A percentile compares a stretch with the other conserved stretches of the same genome.
These are phyloP conservation scores for Phialemonium atrogriseum DNA, from an alignment of 2,329 filamentous ascomycete species.

Conservation along the genomic window DNA sequence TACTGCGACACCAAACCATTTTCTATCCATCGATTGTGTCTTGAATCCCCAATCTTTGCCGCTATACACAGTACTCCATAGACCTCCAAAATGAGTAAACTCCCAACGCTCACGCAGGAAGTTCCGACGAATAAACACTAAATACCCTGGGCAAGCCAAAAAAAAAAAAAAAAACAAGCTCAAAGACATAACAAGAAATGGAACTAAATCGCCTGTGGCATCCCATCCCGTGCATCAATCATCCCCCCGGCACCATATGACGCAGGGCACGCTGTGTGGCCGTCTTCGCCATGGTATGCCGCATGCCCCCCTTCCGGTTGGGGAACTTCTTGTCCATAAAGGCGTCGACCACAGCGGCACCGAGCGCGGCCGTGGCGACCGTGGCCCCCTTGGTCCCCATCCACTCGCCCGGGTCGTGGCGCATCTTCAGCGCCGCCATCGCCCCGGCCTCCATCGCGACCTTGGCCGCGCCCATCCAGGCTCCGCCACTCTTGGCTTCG, in stretches of 20 bases:
- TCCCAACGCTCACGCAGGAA: too few relatives aligned
- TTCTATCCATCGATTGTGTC: too few relatives aligned
- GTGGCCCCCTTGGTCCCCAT: constrained; percentile 15
- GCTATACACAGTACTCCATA: too few relatives aligned
- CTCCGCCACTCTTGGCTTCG: not conserved
- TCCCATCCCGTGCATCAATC: too few relatives aligned
- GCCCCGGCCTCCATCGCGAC: constrained; percentile 15
- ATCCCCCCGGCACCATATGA: constrained; percentile 10
- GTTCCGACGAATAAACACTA: too few relatives aligned
- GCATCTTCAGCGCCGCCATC: constrained; percentile 14
- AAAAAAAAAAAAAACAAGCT: too few relatives aligned
- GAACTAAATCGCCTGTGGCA: too few relatives aligned
- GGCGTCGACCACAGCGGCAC: constrained; percentile 14
- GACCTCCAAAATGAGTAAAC: too few relatives aligned
- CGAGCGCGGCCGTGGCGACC: constrained; percentile 12
- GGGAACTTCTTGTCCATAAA: constrained; percentile 14
- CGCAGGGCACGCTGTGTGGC: constrained; percentile 18
- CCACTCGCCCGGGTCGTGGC: constrained; percentile 15
- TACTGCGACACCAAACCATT: too few relatives aligned
- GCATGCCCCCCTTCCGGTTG: constrained; percentile 13
- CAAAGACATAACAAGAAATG: too few relatives aligned
- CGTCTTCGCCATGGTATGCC: constrained; percentile 12
- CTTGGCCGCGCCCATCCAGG: constrained; percentile 16
- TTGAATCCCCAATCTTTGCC: too few relatives aligned
- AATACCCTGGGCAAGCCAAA: too few relatives aligned